Evolutionary conservation across 371 early-diverging fungal species (phyloP).

Genomic region (Mucor plumbeus): DNA sequence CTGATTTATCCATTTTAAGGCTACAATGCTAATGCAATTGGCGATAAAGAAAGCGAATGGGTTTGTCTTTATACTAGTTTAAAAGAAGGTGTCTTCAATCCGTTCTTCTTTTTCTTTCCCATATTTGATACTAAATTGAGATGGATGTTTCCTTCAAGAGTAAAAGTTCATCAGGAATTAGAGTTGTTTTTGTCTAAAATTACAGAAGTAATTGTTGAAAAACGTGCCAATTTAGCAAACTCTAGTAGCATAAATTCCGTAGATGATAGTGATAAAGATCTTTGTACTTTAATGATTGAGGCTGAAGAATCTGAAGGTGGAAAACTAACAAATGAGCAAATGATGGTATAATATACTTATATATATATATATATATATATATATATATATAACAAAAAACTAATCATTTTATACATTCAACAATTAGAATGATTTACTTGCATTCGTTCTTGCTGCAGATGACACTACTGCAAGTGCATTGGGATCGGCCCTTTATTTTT

Average conservation of each 20-base stretch:
- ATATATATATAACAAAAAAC: neutral
- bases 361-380: no score
- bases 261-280: conserved; percentile 50
- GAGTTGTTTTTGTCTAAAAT: conserved; percentile 22
- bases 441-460: conserved; percentile 41
- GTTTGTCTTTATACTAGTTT: conserved; percentile 19
- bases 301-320: conserved; percentile 29
- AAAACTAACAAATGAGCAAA: conserved; percentile 24
- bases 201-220: conserved; percentile 11
- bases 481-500: conserved; percentile 31
- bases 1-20: conserved; percentile 7
- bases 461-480: conserved; percentile 42
- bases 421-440: conserved; percentile 3
- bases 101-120: conserved; percentile 31
- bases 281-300: conserved; percentile 43
- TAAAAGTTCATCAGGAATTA: conserved; percentile 32
- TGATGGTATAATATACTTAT: neutral
- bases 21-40: conserved; percentile 35
- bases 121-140: conserved; percentile 20
- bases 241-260: conserved; percentile 7
- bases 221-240: conserved; percentile 1
- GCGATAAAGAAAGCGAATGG: conserved; percentile 26
- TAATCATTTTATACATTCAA: no score
- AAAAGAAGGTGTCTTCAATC: conserved; percentile 17
- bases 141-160: conserved; percentile 33